These are phyloP conservation scores for Fusarium goolgardi DNA, from an alignment of 2,329 filamentous ascomycete species.

Conservation along the genomic window DNA sequence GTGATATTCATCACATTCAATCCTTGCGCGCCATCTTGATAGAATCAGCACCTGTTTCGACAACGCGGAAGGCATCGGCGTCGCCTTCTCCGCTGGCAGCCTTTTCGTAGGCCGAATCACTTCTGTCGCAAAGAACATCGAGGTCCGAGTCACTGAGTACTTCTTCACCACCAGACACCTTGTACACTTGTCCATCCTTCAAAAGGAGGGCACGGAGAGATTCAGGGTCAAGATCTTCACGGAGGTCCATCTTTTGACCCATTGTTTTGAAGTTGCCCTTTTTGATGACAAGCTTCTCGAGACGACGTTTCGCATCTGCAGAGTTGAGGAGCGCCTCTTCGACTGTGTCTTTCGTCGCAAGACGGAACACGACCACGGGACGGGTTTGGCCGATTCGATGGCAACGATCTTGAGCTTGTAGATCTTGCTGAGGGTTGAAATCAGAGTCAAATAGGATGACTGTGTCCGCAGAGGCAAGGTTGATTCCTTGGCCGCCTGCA, in stretches of 20 bases:
- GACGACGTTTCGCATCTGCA: constrained; percentile 88
- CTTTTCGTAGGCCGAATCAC: constrained; percentile 70
- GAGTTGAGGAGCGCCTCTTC: constrained; percentile 88
- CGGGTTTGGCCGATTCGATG: constrained; percentile 94
- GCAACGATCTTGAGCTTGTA: constrained; percentile 95
- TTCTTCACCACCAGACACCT: constrained; percentile 68
- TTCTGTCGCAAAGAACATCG: constrained; percentile 80
- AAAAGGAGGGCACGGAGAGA: constrained; percentile 71
- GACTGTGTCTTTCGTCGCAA: constrained; percentile 92
- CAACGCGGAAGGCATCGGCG: constrained; percentile 77
- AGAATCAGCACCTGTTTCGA: constrained; percentile 76
- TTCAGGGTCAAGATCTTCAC: constrained; percentile 69
- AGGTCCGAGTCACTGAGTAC: constrained; percentile 82
- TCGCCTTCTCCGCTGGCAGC: constrained; percentile 84
- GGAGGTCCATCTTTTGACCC: constrained; percentile 67
- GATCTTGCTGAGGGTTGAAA: constrained; percentile 97
- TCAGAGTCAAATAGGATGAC: constrained; percentile 90
- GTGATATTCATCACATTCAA: not conserved
- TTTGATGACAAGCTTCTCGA: constrained; percentile 95
- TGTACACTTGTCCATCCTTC: constrained; percentile 76
- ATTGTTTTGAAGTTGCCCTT: constrained; percentile 86
- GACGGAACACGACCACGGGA: constrained; percentile 91
- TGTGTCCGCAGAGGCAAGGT: constrained; percentile 89
- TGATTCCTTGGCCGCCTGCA: constrained; percentile 95
- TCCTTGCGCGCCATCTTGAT: constrained; percentile 56